Evolutionary conservation across 129 eudicot genomes (phyloP), one percentile per base, ranked within the genome.

Genomic region (Escallonia rubra): DNA sequence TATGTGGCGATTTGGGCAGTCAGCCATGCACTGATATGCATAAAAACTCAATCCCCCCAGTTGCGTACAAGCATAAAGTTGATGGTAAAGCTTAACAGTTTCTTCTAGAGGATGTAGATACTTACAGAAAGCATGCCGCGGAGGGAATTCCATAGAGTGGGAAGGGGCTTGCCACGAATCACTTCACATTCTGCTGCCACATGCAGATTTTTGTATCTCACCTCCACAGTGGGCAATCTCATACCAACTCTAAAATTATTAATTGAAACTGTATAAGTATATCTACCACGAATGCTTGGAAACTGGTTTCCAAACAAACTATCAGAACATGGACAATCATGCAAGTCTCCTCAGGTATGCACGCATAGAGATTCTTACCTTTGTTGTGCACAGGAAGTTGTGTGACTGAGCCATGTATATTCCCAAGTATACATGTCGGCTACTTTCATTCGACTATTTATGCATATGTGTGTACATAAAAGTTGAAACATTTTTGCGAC

Each of bases 111-210:
- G 51, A 41, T 4, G 8, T n/a, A 47, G 54, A 50, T 4, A 59
- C 77, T 78, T 58, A 83, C 88, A 45, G 54, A 53, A 10, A 70
- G 10, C 57, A 70, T 44, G 67, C 82, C 63, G 69, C 72, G 70
- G 14, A 82, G 23, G 43, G 87, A 74, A 72, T 82, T 82, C 87
- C 87, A 82, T 5, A 78, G 75, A 62, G 87, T 78, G 3, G 87
- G 87, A 14, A 88, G 87, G 41, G 96, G 91, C 87, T 88, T 88
- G 50, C 91, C 96, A 71, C 71, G 70, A 68, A 88, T 89, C 6
- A 85, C 89, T 65, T 85, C 80, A 59, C 96, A 88, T 75, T 75
- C 85, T 7, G 96, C 87, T 74, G 80, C 89, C 58, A 88, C 81
- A 53, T n/a, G 45, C 52, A 88, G 79, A 64, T 85, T 77, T 41